Percentiles rank a stretch among this genome's conserved stretches.
These are phyloP conservation scores for Apophysomyces sp. DNA, from an alignment of 371 early-diverging fungal genomes.

Conservation along the genomic window DNA sequence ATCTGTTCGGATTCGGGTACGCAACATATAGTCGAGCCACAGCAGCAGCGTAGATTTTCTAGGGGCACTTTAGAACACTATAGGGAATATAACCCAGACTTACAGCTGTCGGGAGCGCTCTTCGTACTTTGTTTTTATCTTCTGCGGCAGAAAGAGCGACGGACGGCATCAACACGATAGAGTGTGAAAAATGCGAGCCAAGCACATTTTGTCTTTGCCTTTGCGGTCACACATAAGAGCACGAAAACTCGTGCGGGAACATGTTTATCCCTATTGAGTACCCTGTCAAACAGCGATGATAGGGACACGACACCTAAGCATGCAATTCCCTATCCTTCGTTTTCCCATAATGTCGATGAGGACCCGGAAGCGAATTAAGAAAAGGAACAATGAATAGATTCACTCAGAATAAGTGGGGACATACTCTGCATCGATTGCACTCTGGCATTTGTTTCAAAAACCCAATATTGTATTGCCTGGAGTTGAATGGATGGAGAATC, in stretches of 20 bases:
- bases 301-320: no score
- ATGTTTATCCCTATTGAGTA: not conserved
- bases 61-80: slow-evolving; percentile 3
- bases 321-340: no score
- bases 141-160: slow-evolving; percentile 45
- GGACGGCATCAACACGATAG: slow-evolving; percentile 35
- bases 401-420: no score
- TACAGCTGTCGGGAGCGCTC: slow-evolving; percentile 49
- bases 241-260: not conserved
- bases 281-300: no score
- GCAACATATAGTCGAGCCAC: slow-evolving; percentile 87
- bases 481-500: no score
- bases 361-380: no score
- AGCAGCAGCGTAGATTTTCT: slow-evolving; percentile 85
- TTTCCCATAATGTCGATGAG: no score
- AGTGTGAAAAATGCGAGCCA: not conserved
- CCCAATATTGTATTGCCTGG: no score
- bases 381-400: no score
- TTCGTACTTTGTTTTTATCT: slow-evolving; percentile 49
- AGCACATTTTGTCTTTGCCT: not conserved
- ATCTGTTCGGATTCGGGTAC: slow-evolving; percentile 65
- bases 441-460: no score
- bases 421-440: no score
- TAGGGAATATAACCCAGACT: slow-evolving; percentile 4
- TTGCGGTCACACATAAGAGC: not conserved